Conservation (phyloP, 2,329 filamentous ascomycete genomes). For the Zymoseptoria pseudotritici region DNA sequence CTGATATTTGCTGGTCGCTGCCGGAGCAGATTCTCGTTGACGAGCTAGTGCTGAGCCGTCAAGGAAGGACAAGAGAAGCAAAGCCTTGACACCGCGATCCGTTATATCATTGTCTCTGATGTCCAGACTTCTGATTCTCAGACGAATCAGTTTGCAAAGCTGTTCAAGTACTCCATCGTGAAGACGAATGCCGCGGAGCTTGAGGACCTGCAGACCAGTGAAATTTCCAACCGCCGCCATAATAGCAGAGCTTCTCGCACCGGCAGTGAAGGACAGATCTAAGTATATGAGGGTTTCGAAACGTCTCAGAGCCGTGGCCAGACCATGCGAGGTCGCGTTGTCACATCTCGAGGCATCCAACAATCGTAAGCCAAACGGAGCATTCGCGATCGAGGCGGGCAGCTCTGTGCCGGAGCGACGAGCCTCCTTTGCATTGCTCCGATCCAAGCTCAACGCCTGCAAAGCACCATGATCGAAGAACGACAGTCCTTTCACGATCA, state of each 20-base stretch:
- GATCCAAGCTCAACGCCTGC: slow-evolving; percentile 34
- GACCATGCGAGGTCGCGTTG: slow-evolving; percentile 50
- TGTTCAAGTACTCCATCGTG: slow-evolving; percentile 47
- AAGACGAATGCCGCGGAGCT: slow-evolving; percentile 47
- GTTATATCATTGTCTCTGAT: slow-evolving; percentile 51
- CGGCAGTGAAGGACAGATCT: slow-evolving; percentile 45
- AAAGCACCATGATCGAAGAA: slow-evolving; percentile 57
- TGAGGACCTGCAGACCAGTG: slow-evolving; percentile 49
- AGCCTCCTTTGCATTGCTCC: slow-evolving; percentile 26
- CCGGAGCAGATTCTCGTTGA: slow-evolving; percentile 22
- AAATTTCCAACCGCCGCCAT: slow-evolving; percentile 42
- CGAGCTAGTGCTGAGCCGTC: slow-evolving; percentile 2
- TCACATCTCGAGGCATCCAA: slow-evolving; percentile 50
- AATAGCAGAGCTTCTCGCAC: slow-evolving; percentile 32
- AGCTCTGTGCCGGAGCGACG: slow-evolving; percentile 20
- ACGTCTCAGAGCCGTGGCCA: slow-evolving; percentile 45
- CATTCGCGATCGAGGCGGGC: slow-evolving; percentile 26
- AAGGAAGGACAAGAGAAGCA: slow-evolving; percentile 46
- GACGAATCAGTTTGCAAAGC: slow-evolving; percentile 46
- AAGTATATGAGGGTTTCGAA: slow-evolving; percentile 52
- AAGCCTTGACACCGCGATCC: slow-evolving; percentile 45
- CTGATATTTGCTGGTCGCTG: slow-evolving; percentile 34
- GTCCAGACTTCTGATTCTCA: slow-evolving; percentile 49
- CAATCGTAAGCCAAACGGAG: slow-evolving; percentile 44
- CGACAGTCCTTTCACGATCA: slow-evolving; percentile 51